Conservation (phyloP, 495 filamentous ascomycete species). For the Neurospora tetraspora region DNA sequence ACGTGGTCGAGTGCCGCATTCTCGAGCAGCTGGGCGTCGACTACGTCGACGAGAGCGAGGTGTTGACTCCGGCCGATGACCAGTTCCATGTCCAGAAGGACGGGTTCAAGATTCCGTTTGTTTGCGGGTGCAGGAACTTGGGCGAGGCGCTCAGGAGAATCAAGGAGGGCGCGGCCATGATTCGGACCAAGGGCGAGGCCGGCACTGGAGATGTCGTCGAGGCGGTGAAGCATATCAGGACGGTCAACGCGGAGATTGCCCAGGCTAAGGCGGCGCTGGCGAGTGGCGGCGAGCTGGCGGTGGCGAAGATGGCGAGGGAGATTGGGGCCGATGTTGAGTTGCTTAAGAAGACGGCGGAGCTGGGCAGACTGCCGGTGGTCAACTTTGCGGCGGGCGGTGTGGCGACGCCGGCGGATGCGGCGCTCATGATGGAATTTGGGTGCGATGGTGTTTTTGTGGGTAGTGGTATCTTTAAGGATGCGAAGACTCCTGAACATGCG, state of each 20-base stretch:
- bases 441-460: conserved; percentile 98
- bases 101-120: conserved; percentile 74
- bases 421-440: conserved; percentile 98
- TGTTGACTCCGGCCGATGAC: conserved; percentile 89
- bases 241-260: conserved; percentile 76
- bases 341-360: conserved; percentile 74
- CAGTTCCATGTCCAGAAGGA: conserved; percentile 86
- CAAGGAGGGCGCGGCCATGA: conserved; percentile 94
- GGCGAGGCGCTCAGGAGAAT: conserved; percentile 90
- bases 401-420: conserved; percentile 92
- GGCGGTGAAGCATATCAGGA: conserved; percentile 92
- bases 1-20: conserved; percentile 98
- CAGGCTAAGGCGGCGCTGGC: conserved; percentile 53
- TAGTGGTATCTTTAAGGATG: conserved; percentile 85
- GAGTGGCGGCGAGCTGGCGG: conserved; percentile 51
- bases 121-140: conserved; percentile 92
- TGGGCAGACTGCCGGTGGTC: conserved; percentile 85
- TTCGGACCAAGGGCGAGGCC: conserved; percentile 96
- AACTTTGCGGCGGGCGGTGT: conserved; percentile 98
- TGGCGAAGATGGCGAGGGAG: conserved; percentile 71
- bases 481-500: conserved; percentile 58
- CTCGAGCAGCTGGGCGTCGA: conserved; percentile 90
- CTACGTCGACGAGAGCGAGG: conserved; percentile 97
- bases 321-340: conserved; percentile 65
- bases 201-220: conserved; percentile 98